These are phyloP conservation scores for Paramyrothecium sp. DNA, from an alignment of 2,329 filamentous ascomycete genomes.

Conservation along the genomic window DNA sequence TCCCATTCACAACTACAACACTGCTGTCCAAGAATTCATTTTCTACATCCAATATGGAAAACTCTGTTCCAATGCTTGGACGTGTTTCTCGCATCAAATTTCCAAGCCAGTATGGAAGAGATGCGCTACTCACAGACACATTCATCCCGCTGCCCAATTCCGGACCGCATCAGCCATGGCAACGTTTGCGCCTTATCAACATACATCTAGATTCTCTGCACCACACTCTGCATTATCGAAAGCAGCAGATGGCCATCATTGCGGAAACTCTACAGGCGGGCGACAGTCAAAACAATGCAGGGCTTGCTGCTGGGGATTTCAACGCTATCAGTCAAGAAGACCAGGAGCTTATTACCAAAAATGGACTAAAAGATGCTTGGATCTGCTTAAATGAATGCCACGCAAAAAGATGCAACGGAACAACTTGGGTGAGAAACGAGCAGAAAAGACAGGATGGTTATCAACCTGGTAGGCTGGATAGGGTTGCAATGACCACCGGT, in stretches of 20 bases:
- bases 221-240: neutral
- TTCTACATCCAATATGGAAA: neutral
- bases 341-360: neutral
- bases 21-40: neutral
- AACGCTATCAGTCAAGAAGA: neutral
- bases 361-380: neutral
- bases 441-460: neutral
- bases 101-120: neutral
- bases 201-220: neutral
- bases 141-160: neutral
- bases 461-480: neutral
- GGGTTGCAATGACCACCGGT: neutral
- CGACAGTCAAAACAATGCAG: neutral
- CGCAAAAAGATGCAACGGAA: neutral
- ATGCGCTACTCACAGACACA: neutral
- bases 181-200: neutral
- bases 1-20: neutral
- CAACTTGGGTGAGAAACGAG: neutral
- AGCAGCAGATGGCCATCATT: neutral
- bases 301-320: neutral
- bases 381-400: neutral
- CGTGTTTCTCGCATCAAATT: neutral
- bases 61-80: neutral
- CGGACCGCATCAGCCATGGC: neutral
- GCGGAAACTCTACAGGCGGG: neutral